Conservation (phyloP, 176 grass and related monocot species). For the Raddia guianensis region DNA sequence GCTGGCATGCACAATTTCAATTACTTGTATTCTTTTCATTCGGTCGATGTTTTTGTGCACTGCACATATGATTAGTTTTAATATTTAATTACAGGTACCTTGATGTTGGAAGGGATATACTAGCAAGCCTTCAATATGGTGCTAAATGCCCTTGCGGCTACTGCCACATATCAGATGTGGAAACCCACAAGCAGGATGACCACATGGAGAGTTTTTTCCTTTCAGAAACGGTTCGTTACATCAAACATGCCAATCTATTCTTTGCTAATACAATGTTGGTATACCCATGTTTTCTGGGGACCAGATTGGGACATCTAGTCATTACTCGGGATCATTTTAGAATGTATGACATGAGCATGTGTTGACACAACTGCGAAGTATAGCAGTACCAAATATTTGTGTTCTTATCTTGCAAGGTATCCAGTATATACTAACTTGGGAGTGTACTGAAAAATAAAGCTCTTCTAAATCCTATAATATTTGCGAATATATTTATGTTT, state of each 20-base stretch:
- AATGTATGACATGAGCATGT: not conserved
- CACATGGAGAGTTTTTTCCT: conserved; percentile 99
- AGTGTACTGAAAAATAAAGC: not conserved
- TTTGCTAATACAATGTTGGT: conserved; percentile 19
- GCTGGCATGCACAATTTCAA: not conserved
- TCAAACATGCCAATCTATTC: not conserved
- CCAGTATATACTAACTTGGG: conserved; percentile 2
- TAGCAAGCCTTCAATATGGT: conserved; percentile 91
- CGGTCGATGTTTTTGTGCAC: not conserved
- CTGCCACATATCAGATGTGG: conserved; percentile 96
- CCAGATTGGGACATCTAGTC: conserved; percentile 3
- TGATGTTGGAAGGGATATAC: conserved; percentile 84
- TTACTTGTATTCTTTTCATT: not conserved
- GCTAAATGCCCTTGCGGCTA: conserved; percentile 94
- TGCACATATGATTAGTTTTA: conserved; percentile 17
- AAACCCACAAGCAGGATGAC: conserved; percentile 92
- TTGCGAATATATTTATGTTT: conserved; percentile 11
- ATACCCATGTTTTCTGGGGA: not conserved
- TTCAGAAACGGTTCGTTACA: conserved; percentile 74
- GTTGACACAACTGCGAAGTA: not conserved
- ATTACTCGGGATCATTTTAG: conserved; percentile 1
- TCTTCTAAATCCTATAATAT: conserved; percentile 4
- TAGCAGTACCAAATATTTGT: not conserved
- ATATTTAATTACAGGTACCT: conserved; percentile 64
- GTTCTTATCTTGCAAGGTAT: not conserved